phyloP scores from a whole-genome alignment of 257 asterid species.

The Gentiana dahurica region DNA sequence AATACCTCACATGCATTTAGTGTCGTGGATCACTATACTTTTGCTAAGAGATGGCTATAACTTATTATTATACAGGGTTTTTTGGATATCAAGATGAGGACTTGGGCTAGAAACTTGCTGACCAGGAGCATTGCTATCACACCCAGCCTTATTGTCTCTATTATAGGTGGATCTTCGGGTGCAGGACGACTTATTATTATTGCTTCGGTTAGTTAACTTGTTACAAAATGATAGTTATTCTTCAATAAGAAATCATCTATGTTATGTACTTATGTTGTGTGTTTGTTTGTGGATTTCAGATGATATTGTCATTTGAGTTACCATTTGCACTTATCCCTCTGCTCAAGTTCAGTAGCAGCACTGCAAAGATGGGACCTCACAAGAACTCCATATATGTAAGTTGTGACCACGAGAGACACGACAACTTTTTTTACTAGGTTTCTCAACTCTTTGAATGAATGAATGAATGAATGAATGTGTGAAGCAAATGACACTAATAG shows the following conservation, averaged over 20 bases:
- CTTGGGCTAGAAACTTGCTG: slow-evolving; percentile 60
- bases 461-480: too few species aligned
- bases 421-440: too few species aligned
- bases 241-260: too few species aligned
- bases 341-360: slow-evolving; percentile 63
- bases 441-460: too few species aligned
- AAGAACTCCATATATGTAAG: slow-evolving; percentile 80
- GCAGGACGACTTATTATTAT: slow-evolving; percentile 85
- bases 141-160: slow-evolving; percentile 74
- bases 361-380: slow-evolving; percentile 84
- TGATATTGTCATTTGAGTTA: slow-evolving; percentile 88
- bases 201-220: slow-evolving; percentile 54
- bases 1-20: too few species aligned
- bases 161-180: slow-evolving; percentile 77
- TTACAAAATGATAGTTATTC: too few species aligned
- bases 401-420: too few species aligned
- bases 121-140: slow-evolving; percentile 79
- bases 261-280: not conserved
- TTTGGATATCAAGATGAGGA: slow-evolving; percentile 70
- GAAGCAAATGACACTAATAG: too few species aligned
- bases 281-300: slow-evolving; percentile 22
- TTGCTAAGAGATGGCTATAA: too few species aligned
- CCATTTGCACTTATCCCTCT: slow-evolving; percentile 80
- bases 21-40: too few species aligned
- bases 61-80: slow-evolving; percentile 42